Evolutionary conservation across 169 alveolate genomes (phyloP).

Genomic region (Cryptosporidium ubiquitum): DNA sequence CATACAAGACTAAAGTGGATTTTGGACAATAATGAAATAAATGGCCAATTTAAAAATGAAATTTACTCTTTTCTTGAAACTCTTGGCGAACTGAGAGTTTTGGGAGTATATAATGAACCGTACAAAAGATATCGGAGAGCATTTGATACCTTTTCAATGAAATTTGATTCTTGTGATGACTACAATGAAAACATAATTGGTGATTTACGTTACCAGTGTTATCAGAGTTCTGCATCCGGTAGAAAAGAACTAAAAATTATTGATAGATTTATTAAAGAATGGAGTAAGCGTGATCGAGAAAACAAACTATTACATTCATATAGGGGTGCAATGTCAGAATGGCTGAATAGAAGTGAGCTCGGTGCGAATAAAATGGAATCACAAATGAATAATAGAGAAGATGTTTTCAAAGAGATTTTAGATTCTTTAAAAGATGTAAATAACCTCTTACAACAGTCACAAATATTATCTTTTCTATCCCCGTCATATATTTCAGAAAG

Average conservation of each 20-base stretch:
- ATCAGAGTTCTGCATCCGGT: slow-evolving; percentile 62
- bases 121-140: slow-evolving; percentile 54
- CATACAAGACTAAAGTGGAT: slow-evolving; percentile 40
- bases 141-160: slow-evolving; percentile 21
- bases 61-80: slow-evolving; percentile 27
- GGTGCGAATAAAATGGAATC: background rate
- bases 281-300: slow-evolving; percentile 36
- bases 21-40: slow-evolving; percentile 1
- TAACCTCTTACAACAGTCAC: background rate
- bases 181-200: slow-evolving; percentile 14
- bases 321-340: slow-evolving; percentile 57
- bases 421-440: background rate
- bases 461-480: slow-evolving; percentile 30
- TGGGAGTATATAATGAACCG: slow-evolving; percentile 53
- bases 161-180: background rate
- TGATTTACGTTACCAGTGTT: slow-evolving; percentile 31
- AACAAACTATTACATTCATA: slow-evolving; percentile 17
- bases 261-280: slow-evolving; percentile 44
- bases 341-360: slow-evolving; percentile 21
- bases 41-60: slow-evolving; percentile 1
- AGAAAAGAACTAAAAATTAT: slow-evolving; percentile 48
- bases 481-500: slow-evolving; percentile 34
- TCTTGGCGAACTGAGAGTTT: slow-evolving; percentile 33
- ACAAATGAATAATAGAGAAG: background rate
- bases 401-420: background rate